Evolutionary conservation across 179 eudicot species (phyloP), one percentile per base, ranked within the genome.

Genomic region (Sideroxylon spinosum): DNA sequence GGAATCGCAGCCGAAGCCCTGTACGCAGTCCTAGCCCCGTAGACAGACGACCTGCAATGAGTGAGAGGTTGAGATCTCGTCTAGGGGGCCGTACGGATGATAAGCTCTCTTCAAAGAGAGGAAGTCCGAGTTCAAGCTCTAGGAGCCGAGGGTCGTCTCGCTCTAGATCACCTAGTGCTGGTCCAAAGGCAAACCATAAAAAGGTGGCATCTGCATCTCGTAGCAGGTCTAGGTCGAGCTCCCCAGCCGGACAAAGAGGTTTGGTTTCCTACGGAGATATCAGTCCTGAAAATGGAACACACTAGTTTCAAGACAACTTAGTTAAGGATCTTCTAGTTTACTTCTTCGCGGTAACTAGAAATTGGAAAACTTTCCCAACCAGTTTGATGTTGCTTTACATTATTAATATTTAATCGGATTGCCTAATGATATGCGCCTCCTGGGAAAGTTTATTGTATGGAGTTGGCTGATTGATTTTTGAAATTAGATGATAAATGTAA

Each of bases 221-320:
- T 3, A 78, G 73, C 71, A 83, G 75, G 78, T 89, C 97, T 14
- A 63, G 80, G 46, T 93, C 98, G n/a, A 91, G 90, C 87, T 90
- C 97, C 66, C 97, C 94, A 44, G 84, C 79, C 20, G 88, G 82
- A 64, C 88, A 82, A 73, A 88, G 87, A 79, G 97, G 98, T 71
- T 85, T 95, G 82, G 99, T 95, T 19, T 87, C 97, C 44, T 95
- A 95, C 70, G 99, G 89, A 48, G 99, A 93, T 81, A 68, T 78
- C 60, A 95, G 94, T 82, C 94, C 97, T 9, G 88, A 85, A 59
- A 86, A 80, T 78, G 90, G 85, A 25, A 78, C 87, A 4, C 84
- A 77, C 77, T 89, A 87, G 86, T 71, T 76, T 74, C 9, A 0
- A 50, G 44, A 3, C 44, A 37, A 37, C 1, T 46, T n/a, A 28